Conservation (phyloP, 2,329 filamentous ascomycete genomes). For the Cladosporium sp. region DNA sequence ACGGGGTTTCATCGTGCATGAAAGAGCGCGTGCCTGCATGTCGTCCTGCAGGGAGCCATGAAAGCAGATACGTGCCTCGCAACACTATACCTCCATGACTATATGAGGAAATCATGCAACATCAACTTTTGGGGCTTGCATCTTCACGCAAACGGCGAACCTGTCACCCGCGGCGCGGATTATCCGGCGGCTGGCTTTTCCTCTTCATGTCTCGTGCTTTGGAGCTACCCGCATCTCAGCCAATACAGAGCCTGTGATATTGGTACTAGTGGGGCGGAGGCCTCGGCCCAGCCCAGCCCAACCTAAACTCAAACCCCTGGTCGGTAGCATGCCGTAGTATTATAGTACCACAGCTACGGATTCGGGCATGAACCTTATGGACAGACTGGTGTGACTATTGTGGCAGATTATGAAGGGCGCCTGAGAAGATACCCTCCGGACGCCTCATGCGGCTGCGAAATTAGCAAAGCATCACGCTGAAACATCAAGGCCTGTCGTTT, state of each 20-base stretch:
- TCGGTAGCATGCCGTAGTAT: neutral
- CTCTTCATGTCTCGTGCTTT: conserved; percentile 8
- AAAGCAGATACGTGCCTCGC: neutral
- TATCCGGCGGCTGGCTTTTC: conserved; percentile 6
- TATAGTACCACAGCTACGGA: conserved; percentile 3
- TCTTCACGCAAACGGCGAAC: neutral
- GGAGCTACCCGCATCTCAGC: neutral
- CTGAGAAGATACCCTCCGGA: too few species aligned
- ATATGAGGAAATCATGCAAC: too few species aligned
- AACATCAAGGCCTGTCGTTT: too few species aligned
- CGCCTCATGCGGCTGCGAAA: neutral
- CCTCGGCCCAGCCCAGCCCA: conserved; percentile 2
- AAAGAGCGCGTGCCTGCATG: conserved; percentile 9
- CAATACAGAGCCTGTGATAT: neutral
- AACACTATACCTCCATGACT: neutral
- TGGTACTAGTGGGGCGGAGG: conserved; percentile 8
- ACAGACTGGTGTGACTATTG: neutral
- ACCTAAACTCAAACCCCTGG: conserved; percentile 12
- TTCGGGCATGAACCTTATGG: neutral
- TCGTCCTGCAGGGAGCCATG: neutral
- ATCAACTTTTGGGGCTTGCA: neutral
- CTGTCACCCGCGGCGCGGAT: neutral
- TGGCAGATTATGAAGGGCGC: neutral
- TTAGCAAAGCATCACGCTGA: too few species aligned
- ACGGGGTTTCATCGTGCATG: neutral